Conservation (phyloP, 352 stramenopile genomes). For the Thalassiosira livingstoniorum region DNA sequence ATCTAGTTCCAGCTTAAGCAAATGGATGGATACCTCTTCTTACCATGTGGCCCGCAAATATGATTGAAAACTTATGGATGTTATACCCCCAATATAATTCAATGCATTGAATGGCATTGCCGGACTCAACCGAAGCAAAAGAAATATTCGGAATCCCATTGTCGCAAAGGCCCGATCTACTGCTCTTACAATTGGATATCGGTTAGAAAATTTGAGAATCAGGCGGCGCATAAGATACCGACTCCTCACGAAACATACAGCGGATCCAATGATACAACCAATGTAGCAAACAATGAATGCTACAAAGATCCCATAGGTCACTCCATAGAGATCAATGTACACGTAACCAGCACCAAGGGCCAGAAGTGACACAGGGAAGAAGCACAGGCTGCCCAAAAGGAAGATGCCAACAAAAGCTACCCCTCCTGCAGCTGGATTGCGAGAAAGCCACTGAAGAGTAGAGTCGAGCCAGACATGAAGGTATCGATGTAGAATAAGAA, state of each 20-base stretch:
- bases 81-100: constrained; percentile 71
- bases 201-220: constrained; percentile 66
- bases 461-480: constrained; percentile 47
- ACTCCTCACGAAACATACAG: constrained; percentile 77
- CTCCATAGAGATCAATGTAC: constrained; percentile 72
- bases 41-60: constrained; percentile 78
- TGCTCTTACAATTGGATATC: constrained; percentile 83
- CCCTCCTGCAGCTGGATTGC: constrained; percentile 40
- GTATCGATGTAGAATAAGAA: constrained; percentile 57
- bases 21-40: constrained; percentile 32
- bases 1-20: constrained; percentile 23
- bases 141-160: constrained; percentile 83
- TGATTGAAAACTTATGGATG: constrained; percentile 68
- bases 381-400: constrained; percentile 55
- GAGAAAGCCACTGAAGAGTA: constrained; percentile 31
- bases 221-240: constrained; percentile 78
- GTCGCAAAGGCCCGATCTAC: constrained; percentile 80
- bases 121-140: constrained; percentile 86
- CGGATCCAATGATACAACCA: constrained; percentile 68
- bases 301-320: constrained; percentile 62
- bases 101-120: constrained; percentile 87
- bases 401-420: constrained; percentile 58
- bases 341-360: constrained; percentile 74
- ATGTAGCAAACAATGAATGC: constrained; percentile 69
- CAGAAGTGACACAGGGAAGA: constrained; percentile 75